Conservation (phyloP, 768 basidiomycete genomes). For the Pleurotus eryngii region DNA sequence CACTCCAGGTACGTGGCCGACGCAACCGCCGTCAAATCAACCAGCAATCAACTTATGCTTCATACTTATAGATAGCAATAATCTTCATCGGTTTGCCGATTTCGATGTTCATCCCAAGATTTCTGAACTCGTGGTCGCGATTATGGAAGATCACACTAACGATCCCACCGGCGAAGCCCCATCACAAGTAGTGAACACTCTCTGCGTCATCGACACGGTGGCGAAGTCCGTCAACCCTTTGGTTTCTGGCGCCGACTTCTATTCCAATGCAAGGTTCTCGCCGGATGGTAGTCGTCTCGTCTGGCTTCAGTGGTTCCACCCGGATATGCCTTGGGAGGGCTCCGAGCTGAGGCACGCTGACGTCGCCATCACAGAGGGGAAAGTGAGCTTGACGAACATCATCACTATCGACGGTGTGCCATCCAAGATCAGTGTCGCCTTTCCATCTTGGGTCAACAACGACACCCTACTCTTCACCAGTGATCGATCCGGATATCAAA, state of each 20-base stretch:
- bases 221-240: conserved; percentile 36
- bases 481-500: conserved; percentile 64
- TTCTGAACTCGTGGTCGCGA: conserved; percentile 41
- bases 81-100: conserved; percentile 46
- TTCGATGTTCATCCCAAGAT: conserved; percentile 47
- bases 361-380: conserved; percentile 25
- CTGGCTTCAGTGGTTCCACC: conserved; percentile 67
- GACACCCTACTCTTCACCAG: conserved; percentile 58
- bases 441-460: conserved; percentile 59
- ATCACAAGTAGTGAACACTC: conserved; percentile 40
- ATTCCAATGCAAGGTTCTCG: conserved; percentile 54
- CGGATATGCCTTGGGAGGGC: conserved; percentile 63
- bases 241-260: conserved; percentile 54
- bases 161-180: conserved; percentile 28
- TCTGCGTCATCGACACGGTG: conserved; percentile 43
- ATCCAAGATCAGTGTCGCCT: conserved; percentile 47
- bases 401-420: conserved; percentile 49
- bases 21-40: neutral
- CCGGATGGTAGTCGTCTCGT: conserved; percentile 56
- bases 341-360: conserved; percentile 51
- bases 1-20: conserved; percentile 39
- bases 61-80: conserved; percentile 28
- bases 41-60: neutral
- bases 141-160: conserved; percentile 59
- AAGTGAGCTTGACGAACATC: conserved; percentile 31